Base-by-base conservation (phyloP, 257 asterid species). In the Nicotiana otophora region DNA sequence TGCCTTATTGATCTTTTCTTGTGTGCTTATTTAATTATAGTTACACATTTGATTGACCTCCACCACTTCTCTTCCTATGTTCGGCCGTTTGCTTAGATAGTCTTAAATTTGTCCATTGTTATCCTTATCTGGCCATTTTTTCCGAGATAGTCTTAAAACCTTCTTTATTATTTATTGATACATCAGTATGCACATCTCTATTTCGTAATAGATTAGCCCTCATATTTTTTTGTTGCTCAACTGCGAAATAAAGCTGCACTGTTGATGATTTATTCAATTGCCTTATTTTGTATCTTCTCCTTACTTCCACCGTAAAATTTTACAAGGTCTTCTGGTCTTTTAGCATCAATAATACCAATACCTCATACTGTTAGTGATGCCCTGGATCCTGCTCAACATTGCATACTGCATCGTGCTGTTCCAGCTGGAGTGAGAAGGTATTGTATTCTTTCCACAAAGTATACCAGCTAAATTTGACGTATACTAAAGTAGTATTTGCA, bases 341-440 rank as follows among this genome's bases (percentile, higher is more conserved):
- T 95, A 42, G 97, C 95, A 82, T 92, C 95, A 72, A 86, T 95
- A 82, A 89, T 42, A 39, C 48, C 48, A 72, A 58, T 95, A 86
- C 98, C 97, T 61, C 93, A 93, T 77, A 88, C 97, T 46, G 86
- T 93, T 77, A 89, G 90, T 46, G 98, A 89, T 77, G 97, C 89
- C 39, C 83, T 93, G 88, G 97, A 95, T 89, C 90, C 98, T 11
- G 81, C 97, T 84, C 92, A 94, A 85, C 98, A 95, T 89, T 93
- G 89, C 63, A 91, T 95, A 85, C 89, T 90, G 82, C 99, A 95
- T 86, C 87, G 88, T 83, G 97, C 94, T 82, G 92, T 88, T 82
- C 90, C 99, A 51, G 89, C 97, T 84, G 97, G 98, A 81, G 87
- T 92, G 77, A 90, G 87, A 87, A 94, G 98, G 99, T 95, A 33